Percentiles rank a stretch among this genome's conserved stretches.
phyloP scores from a whole-genome alignment of 1,284 basidiomycete species.

The Microbotryomycetes sp. region DNA sequence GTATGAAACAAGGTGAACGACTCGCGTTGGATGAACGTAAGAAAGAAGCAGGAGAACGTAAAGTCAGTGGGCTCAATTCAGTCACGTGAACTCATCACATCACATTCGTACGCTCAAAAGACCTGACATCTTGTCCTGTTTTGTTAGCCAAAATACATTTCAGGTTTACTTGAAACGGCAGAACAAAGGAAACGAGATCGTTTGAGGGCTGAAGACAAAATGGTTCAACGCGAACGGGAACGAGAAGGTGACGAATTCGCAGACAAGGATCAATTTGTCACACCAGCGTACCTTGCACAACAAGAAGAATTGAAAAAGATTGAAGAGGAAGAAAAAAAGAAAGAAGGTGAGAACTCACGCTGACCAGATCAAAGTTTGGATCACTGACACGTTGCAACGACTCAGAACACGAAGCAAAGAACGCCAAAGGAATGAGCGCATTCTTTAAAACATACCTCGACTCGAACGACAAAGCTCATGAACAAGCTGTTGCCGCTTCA shows the following conservation, averaged over 20 bases:
- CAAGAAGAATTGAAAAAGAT: constrained; percentile 84
- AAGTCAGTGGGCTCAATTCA: constrained; percentile 48
- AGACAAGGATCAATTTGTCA: constrained; percentile 95
- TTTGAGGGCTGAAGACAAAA: constrained; percentile 94
- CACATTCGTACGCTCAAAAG: background rate
- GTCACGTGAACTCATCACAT: background rate
- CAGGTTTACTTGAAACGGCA: constrained; percentile 71
- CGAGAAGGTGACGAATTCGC: constrained; percentile 87
- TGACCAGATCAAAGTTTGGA: background rate
- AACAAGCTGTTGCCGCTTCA: constrained; percentile 71
- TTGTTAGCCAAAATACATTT: constrained; percentile 84
- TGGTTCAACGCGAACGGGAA: constrained; percentile 88
- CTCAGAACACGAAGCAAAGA: constrained; percentile 28
- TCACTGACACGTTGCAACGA: constrained; percentile 5
- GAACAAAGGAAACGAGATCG: constrained; percentile 80
- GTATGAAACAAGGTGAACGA: constrained; percentile 78
- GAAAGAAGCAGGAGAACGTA: constrained; percentile 50
- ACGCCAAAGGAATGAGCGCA: constrained; percentile 62
- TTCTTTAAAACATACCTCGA: constrained; percentile 81
- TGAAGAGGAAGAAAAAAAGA: constrained; percentile 79
- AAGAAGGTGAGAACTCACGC: constrained; percentile 60
- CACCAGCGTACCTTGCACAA: constrained; percentile 94
- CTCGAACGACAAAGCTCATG: constrained; percentile 70
- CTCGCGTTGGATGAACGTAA: constrained; percentile 63
- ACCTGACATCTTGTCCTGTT: background rate